These are phyloP conservation scores for Arabidopsis hybrid DNA, from an alignment of 441 rosid genomes.

Conservation along the genomic window DNA sequence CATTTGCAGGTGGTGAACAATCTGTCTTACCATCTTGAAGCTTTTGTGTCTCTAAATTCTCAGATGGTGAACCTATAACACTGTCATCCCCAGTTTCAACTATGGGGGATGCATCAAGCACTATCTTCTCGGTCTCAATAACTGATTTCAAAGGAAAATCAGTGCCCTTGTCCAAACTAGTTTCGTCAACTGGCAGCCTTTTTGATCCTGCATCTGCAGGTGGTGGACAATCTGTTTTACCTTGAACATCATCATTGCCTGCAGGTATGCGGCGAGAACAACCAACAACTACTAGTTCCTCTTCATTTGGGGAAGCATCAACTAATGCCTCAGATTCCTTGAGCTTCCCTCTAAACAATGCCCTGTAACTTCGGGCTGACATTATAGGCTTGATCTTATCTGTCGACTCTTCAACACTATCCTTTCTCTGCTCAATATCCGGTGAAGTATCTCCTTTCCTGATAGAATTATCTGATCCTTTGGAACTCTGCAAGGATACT, in stretches of 20 bases:
- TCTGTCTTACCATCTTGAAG: conserved; percentile 23
- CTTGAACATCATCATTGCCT: conserved; percentile 34
- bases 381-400: conserved; percentile 48
- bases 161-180: conserved; percentile 22
- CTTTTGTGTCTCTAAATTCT: conserved; percentile 40
- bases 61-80: conserved; percentile 29
- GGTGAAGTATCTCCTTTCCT: conserved; percentile 41
- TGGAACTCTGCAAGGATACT: conserved; percentile 49
- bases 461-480: conserved; percentile 55
- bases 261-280: conserved; percentile 42
- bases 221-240: conserved; percentile 28
- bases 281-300: conserved; percentile 39
- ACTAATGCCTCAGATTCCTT: conserved; percentile 45
- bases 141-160: conserved; percentile 7
- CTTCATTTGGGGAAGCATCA: conserved; percentile 43
- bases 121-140: conserved; percentile 11
- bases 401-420: conserved; percentile 46
- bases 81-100: conserved; percentile 8
- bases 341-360: conserved; percentile 46
- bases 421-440: conserved; percentile 46
- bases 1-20: conserved; percentile 11
- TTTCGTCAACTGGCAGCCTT: conserved; percentile 11
- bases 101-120: conserved; percentile 26
- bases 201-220: conserved; percentile 13
- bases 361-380: conserved; percentile 54